Base-by-base conservation (phyloP, 192 early-diverging fungal species). In the Pecoramyces ruminantium region DNA sequence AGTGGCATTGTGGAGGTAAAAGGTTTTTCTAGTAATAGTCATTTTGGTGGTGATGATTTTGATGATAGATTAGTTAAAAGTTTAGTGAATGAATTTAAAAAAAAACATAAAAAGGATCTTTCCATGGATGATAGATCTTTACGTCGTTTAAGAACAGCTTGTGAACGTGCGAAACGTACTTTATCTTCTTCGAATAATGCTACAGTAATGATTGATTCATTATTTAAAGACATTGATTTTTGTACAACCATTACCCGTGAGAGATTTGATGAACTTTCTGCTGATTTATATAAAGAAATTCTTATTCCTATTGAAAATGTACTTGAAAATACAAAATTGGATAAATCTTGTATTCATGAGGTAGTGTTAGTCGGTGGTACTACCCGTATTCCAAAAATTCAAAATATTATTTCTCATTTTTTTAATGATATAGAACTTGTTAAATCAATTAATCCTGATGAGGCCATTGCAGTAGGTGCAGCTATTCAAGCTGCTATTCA, bases 401-500 rank as follows among this genome's bases (percentile, higher is more conserved):
- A 97, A 88, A 95, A 96, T 92, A 92, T 98, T 87, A 92, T 98
- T 84, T 93, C 94, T 51, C 95, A 97, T 90, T 97, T 92, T 92
- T 98, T 98, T 88, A 96, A 95, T 93, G 95, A 95, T 85, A 98
- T 97, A 93, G 94, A 98, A 90, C 95, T 93, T 86, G 95, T 95
- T 94, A 96, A 94, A 92, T 95, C 95, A 82, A 81, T 81, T 88
- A 97, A 98, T 93, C 97, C 96, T 83, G 96, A 98, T 88, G 96
- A 98, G 88, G 96, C 96, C 80, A 96, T 98, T 83, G 97, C 97
- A 83, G 96, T 96, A 86, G 97, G 97, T 88, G 97, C 97, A 79
- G 96, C 96, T 84, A 96, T 97, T 85, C 96, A 97, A 89, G 97
- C 96, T 80, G 95, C 96, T 80, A 97, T 98, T 82, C 89, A 97